These are phyloP conservation scores for Hypholoma sublateritium DNA, from an alignment of 768 basidiomycete genomes.

Conservation along the genomic window DNA sequence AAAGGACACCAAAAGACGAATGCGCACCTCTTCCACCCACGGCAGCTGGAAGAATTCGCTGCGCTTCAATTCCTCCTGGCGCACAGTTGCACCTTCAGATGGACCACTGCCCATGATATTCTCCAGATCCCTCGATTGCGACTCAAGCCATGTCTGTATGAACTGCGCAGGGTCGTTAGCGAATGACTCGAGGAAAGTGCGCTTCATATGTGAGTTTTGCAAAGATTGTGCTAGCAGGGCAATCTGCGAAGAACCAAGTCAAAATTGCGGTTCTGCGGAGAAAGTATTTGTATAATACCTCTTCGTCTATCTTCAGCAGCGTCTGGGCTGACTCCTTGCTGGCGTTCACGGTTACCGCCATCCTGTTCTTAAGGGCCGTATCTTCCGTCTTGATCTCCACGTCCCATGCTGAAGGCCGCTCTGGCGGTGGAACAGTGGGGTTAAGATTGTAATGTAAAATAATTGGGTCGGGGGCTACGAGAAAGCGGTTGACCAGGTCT, in stretches of 20 bases:
- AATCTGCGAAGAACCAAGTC: slow-evolving; percentile 46
- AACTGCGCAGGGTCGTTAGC: slow-evolving; percentile 76
- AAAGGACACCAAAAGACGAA: not conserved
- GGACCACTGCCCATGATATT: slow-evolving; percentile 86
- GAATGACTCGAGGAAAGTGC: slow-evolving; percentile 83
- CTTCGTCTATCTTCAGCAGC: slow-evolving; percentile 79
- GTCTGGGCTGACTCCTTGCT: slow-evolving; percentile 70
- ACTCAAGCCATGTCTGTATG: slow-evolving; percentile 88
- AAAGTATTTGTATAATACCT: slow-evolving; percentile 45
- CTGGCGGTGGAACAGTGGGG: slow-evolving; percentile 60
- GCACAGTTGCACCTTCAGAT: slow-evolving; percentile 71
- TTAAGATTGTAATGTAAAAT: slow-evolving; percentile 76
- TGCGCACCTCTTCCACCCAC: slow-evolving; percentile 77
- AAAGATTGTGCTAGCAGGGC: slow-evolving; percentile 82
- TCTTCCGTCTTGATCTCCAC: slow-evolving; percentile 90
- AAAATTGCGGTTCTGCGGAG: not conserved
- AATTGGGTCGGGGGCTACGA: slow-evolving; percentile 77
- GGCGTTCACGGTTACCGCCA: slow-evolving; percentile 68
- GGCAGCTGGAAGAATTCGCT: slow-evolving; percentile 91
- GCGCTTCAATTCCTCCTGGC: slow-evolving; percentile 85
- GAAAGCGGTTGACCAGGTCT: slow-evolving; percentile 79
- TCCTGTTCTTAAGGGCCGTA: slow-evolving; percentile 64
- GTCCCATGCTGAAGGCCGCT: slow-evolving; percentile 79
- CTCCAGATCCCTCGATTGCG: slow-evolving; percentile 90
- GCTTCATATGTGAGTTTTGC: slow-evolving; percentile 84